phyloP scores from a whole-genome alignment of 2,329 filamentous ascomycete genomes.

The Knufia fluminis region DNA sequence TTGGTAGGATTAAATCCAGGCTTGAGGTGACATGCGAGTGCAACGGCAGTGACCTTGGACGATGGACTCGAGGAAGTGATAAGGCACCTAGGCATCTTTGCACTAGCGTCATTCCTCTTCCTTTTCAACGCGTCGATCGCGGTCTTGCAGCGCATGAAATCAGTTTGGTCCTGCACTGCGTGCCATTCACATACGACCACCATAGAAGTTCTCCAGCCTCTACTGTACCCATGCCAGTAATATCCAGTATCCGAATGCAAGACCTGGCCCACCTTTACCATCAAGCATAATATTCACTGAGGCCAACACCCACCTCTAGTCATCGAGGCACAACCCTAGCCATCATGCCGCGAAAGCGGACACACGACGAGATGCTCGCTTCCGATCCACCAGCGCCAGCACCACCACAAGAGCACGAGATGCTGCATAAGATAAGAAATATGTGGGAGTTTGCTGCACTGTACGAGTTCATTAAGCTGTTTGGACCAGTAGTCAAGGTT shows the following conservation, averaged over 20 bases:
- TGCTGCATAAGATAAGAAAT: conserved; percentile 64
- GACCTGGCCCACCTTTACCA: not conserved
- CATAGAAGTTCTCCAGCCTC: not conserved
- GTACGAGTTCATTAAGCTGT: conserved; percentile 86
- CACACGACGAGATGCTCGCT: conserved; percentile 46
- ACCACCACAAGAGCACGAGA: conserved; percentile 28
- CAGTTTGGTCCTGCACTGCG: not conserved
- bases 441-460: conserved; percentile 95
- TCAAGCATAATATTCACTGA: not conserved
- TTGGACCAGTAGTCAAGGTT: conserved; percentile 82
- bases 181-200: not conserved
- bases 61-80: too few relatives aligned
- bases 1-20: too few relatives aligned
- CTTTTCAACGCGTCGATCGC: not conserved
- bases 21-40: too few relatives aligned
- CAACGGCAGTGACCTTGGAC: too few relatives aligned
- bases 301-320: not conserved
- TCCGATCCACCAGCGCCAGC: conserved; percentile 35
- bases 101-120: too few relatives aligned
- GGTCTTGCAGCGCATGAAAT: not conserved
- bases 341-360: conserved; percentile 43
- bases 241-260: not conserved
- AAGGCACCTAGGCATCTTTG: too few relatives aligned
- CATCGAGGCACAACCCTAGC: conserved; percentile 5
- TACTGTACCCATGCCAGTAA: not conserved